Percentiles rank a stretch among this genome's conserved stretches.
Conservation (phyloP, 495 filamentous ascomycete genomes). For the Astrocystis sublimbata region DNA sequence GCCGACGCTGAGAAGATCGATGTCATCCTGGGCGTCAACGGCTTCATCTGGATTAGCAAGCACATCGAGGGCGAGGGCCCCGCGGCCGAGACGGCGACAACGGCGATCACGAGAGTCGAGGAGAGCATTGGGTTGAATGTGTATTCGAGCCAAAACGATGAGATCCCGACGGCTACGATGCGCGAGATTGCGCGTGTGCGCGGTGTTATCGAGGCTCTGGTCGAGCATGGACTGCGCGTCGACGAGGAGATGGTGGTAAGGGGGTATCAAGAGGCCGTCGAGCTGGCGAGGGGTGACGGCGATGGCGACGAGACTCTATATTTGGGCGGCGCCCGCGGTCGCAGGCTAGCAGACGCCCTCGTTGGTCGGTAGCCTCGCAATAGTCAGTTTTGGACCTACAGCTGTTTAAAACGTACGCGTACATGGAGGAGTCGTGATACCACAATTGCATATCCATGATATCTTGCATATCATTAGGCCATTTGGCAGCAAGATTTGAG, state of each 20-base stretch:
- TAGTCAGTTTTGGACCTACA: not conserved
- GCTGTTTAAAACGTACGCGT: too few relatives aligned
- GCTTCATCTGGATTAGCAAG: slow-evolving; percentile 91
- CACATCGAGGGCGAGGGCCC: slow-evolving; percentile 57
- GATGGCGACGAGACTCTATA: slow-evolving; percentile 58
- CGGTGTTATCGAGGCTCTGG: slow-evolving; percentile 76
- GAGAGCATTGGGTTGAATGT: slow-evolving; percentile 68
- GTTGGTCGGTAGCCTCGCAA: slow-evolving; percentile 44
- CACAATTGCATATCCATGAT: slow-evolving; percentile 7
- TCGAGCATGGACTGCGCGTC: slow-evolving; percentile 77
- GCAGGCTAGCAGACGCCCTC: slow-evolving; percentile 63
- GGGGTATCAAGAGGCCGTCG: slow-evolving; percentile 76
- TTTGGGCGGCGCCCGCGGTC: slow-evolving; percentile 71
- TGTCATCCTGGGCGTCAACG: slow-evolving; percentile 90
- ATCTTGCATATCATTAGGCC: not conserved
- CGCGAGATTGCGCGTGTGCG: slow-evolving; percentile 83
- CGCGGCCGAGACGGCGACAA: slow-evolving; percentile 37
- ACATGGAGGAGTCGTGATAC: slow-evolving; percentile 3
- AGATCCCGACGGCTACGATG: slow-evolving; percentile 70
- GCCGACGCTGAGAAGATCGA: slow-evolving; percentile 75
- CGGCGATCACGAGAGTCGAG: slow-evolving; percentile 76
- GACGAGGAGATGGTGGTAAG: slow-evolving; percentile 88
- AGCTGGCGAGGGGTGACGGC: slow-evolving; percentile 62
- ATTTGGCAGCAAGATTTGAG: too few relatives aligned
- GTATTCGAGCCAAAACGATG: slow-evolving; percentile 91